phyloP scores from a whole-genome alignment of 192 early-diverging fungal species.

The Umbelopsis vinacea region DNA sequence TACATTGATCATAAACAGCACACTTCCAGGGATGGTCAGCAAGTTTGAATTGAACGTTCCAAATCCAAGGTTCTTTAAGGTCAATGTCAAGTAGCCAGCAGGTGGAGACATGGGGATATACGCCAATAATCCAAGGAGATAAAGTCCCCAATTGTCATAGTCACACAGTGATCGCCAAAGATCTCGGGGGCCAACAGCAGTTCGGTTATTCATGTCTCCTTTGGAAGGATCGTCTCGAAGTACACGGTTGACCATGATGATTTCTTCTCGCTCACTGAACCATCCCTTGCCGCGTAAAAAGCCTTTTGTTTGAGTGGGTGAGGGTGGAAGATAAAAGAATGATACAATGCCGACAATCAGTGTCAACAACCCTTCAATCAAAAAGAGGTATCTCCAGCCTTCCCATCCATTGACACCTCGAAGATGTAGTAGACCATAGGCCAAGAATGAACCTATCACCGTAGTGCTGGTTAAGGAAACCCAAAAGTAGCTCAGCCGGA shows the following conservation, averaged over 20 bases:
- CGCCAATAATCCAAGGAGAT: constrained; percentile 45
- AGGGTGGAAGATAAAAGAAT: constrained; percentile 58
- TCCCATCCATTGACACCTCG: constrained; percentile 49
- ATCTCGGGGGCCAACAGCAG: constrained; percentile 37
- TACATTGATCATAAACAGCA: constrained; percentile 33
- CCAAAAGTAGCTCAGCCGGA: constrained; percentile 54
- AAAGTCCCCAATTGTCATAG: constrained; percentile 39
- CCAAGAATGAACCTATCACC: constrained; percentile 48
- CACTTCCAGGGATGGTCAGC: constrained; percentile 38
- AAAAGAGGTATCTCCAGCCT: constrained; percentile 67
- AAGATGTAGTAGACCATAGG: constrained; percentile 59
- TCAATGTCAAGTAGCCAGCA: constrained; percentile 36
- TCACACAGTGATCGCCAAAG: constrained; percentile 33
- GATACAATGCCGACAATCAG: constrained; percentile 47
- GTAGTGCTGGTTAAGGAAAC: constrained; percentile 47
- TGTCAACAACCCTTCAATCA: constrained; percentile 60
- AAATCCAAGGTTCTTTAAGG: constrained; percentile 46
- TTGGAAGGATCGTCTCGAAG: constrained; percentile 61
- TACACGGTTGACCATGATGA: constrained; percentile 59
- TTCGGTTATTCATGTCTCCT: constrained; percentile 37
- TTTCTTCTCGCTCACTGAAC: constrained; percentile 54
- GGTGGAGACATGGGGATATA: constrained; percentile 37
- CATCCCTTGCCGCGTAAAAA: constrained; percentile 41
- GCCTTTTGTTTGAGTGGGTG: constrained; percentile 41
- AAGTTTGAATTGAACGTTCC: constrained; percentile 41